Base-by-base conservation (phyloP, 495 filamentous ascomycete species). In the Aspergillus conjunctus region DNA sequence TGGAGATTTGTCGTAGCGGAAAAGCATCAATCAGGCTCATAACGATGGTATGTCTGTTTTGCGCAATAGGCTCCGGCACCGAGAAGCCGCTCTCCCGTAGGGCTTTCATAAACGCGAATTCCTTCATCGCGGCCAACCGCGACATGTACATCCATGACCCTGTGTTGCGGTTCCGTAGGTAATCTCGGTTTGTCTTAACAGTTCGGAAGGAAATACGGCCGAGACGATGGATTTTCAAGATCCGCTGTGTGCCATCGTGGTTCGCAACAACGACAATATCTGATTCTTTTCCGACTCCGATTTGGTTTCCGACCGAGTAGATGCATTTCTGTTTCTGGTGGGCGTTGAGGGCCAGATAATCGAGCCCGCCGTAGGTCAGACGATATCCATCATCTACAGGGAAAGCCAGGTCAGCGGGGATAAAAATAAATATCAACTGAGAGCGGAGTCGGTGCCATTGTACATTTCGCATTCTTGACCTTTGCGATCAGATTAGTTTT, bases 101-200 rank as follows among this genome's bases (percentile, higher is more conserved):
- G 1, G 88, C 90, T 62, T 86, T 85, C 93, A 99, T 97, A 72
- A 97, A 95, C 7, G 89, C 86, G 70, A 81, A 95, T 73, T 99
- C 94, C 68, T 93, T 95, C 77, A 92, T 82, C 21, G 94, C 94
- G 17, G 95, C 91, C 32, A 99, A 80, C 18, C 93, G 85, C 3
- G 88, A 92, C 80, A 99, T 93, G 77, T 98, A 96, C 92, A 97
- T 96, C 94, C 94, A 99, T 44, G 87, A 91, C 21, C 85, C 89
- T 12, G 85, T 83, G 56, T 79, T 82, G 63, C 89, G 84, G 60
- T 94, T 88, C 46, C 90, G 88, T 43, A 98, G 86, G 79, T 99
- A 99, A 76, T 98, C 94, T 39, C 94, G 87, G 76, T 97, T 97
- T 12, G 87, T 85, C 74, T 97, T 97, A 65, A 99, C 92, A 41